Percentiles rank a stretch among this genome's conserved stretches.
These are phyloP conservation scores for Cladophialophora immunda DNA, from an alignment of 2,329 filamentous ascomycete species.

Conservation along the genomic window DNA sequence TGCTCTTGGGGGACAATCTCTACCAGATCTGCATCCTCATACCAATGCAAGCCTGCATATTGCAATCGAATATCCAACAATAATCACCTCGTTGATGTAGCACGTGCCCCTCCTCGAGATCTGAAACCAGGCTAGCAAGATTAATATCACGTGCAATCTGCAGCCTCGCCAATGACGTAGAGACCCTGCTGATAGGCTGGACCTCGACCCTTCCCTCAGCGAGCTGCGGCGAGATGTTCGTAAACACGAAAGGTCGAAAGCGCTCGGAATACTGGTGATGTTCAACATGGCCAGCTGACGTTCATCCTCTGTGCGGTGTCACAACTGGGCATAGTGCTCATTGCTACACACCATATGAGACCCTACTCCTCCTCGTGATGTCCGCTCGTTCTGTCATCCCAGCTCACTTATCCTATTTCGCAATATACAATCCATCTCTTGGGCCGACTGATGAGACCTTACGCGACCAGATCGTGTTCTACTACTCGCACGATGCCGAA, in stretches of 20 bases:
- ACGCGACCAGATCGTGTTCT: constrained; percentile 89
- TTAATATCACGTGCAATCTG: constrained; percentile 21
- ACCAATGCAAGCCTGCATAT: background rate
- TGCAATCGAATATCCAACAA: background rate
- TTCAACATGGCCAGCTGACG: background rate
- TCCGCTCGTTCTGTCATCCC: constrained; percentile 63
- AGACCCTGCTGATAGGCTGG: constrained; percentile 1
- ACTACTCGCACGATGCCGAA: constrained; percentile 66
- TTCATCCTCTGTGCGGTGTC: background rate
- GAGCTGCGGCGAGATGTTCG: background rate
- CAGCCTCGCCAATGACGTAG: constrained; percentile 23
- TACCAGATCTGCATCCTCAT: background rate
- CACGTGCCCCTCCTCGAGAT: constrained; percentile 23
- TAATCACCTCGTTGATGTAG: constrained; percentile 12
- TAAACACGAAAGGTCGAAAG: background rate
- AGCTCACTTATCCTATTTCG: constrained; percentile 86
- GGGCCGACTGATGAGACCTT: constrained; percentile 76
- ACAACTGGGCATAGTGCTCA: constrained; percentile 4
- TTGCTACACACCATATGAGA: background rate
- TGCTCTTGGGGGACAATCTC: no score
- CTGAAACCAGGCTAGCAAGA: constrained; percentile 1
- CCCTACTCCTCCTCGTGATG: constrained; percentile 18
- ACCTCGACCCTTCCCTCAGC: background rate
- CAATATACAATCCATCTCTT: constrained; percentile 92
- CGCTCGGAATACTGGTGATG: background rate